phyloP scores from a whole-genome alignment of 768 basidiomycete species.

The Boletus edulis region DNA sequence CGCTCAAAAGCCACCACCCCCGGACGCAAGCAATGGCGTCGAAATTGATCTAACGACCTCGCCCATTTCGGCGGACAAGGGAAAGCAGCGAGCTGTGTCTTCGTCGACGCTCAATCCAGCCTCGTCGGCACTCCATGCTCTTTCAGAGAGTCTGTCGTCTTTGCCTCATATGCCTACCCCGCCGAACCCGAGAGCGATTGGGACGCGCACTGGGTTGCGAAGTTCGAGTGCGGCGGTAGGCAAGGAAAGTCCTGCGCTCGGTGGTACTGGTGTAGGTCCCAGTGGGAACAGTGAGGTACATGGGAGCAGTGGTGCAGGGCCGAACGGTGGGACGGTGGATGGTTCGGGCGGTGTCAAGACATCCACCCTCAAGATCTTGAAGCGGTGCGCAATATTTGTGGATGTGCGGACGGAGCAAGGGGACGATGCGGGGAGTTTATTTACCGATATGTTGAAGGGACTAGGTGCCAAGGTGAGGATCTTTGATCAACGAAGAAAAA shows the following conservation, averaged over 20 bases:
- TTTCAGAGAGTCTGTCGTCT: slow-evolving; percentile 60
- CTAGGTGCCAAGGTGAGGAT: slow-evolving; percentile 75
- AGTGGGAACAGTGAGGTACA: slow-evolving; percentile 16
- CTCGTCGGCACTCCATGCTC: slow-evolving; percentile 49
- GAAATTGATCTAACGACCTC: slow-evolving; percentile 16
- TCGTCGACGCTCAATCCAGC: slow-evolving; percentile 25
- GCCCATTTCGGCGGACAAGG: slow-evolving; percentile 18
- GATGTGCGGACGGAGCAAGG: slow-evolving; percentile 75
- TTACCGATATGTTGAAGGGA: slow-evolving; percentile 77
- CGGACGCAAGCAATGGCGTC: slow-evolving; percentile 3
- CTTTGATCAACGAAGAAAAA: background rate
- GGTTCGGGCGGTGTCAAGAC: slow-evolving; percentile 27
- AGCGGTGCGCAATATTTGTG: slow-evolving; percentile 78
- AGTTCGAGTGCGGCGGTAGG: slow-evolving; percentile 34
- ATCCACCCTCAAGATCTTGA: slow-evolving; percentile 51
- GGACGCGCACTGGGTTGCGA: slow-evolving; percentile 49
- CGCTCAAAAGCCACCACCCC: slow-evolving; percentile 15
- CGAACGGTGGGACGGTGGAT: slow-evolving; percentile 18
- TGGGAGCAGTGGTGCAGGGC: slow-evolving; percentile 19
- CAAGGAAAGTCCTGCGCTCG: slow-evolving; percentile 26
- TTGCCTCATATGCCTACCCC: slow-evolving; percentile 41
- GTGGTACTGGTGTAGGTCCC: slow-evolving; percentile 34
- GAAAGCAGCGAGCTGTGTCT: slow-evolving; percentile 16
- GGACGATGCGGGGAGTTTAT: slow-evolving; percentile 77
- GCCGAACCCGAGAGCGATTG: slow-evolving; percentile 35